phyloP scores from a whole-genome alignment of 257 asterid species.

The Datura wrightii region DNA sequence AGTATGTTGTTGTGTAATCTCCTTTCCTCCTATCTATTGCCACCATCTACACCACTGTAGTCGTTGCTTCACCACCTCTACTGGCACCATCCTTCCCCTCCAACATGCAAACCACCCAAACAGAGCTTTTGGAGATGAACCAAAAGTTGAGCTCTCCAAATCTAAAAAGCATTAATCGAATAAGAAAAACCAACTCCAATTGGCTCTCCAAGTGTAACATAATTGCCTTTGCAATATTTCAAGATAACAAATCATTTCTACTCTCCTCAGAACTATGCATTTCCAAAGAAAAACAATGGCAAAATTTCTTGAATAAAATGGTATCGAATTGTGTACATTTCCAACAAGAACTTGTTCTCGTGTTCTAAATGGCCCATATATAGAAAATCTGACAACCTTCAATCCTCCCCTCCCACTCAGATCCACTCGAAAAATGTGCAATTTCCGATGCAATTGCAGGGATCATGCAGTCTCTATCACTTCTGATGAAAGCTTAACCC shows the following conservation, averaged over 20 bases:
- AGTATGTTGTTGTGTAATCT: not conserved
- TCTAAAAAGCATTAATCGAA: not conserved
- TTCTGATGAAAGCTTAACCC: not conserved
- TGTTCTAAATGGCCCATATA: not conserved
- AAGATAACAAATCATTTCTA: not conserved
- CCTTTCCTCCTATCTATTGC: not conserved
- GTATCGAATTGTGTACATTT: not conserved
- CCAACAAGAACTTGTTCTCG: not conserved
- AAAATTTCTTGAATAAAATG: slow-evolving; percentile 6
- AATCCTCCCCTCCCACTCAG: not conserved
- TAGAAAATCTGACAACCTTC: not conserved
- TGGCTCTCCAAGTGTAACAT: not conserved
- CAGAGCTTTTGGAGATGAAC: not conserved
- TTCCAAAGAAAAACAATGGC: not conserved
- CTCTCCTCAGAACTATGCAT: not conserved
- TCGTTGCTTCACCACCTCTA: not conserved
- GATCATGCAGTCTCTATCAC: not conserved
- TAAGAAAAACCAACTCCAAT: not conserved
- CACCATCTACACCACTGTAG: not conserved
- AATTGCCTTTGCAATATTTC: not conserved
- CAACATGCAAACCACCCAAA: not conserved
- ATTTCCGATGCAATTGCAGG: not conserved
- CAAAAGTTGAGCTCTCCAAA: not conserved
- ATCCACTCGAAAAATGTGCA: not conserved
- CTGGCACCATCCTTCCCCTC: not conserved